phyloP scores from a whole-genome alignment of 1,139 yeast genomes.

The Casaregolazyma lundiana region DNA sequence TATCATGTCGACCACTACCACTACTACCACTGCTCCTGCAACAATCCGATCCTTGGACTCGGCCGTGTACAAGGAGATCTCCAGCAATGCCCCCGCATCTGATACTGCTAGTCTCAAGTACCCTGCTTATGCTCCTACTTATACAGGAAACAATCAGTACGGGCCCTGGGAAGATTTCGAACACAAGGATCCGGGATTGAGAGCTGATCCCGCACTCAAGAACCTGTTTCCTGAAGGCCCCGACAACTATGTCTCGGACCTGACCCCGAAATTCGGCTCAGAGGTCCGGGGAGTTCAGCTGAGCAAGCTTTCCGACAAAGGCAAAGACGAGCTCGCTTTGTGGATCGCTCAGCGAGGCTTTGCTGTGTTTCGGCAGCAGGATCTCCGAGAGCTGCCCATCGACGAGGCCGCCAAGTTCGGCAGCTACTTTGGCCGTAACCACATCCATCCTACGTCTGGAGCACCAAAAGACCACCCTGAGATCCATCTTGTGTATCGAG shows the following conservation, averaged over 20 bases:
- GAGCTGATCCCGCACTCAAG: constrained; percentile 31
- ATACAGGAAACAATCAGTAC: constrained; percentile 43
- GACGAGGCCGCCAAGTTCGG: constrained; percentile 45
- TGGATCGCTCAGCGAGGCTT: constrained; percentile 64
- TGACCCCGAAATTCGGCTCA: constrained; percentile 59
- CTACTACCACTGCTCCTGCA: not conserved
- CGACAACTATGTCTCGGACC: constrained; percentile 18
- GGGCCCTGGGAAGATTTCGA: constrained; percentile 36
- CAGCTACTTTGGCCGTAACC: constrained; percentile 54
- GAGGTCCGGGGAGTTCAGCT: constrained; percentile 57
- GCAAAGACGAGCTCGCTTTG: constrained; percentile 60
- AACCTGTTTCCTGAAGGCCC: constrained; percentile 27
- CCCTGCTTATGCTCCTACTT: constrained; percentile 47
- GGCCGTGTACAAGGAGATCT: not conserved
- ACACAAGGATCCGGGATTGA: constrained; percentile 35
- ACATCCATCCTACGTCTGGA: constrained; percentile 64
- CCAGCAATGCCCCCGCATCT: not conserved
- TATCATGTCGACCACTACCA: not conserved
- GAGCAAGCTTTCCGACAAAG: constrained; percentile 46
- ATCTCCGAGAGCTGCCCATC: constrained; percentile 54
- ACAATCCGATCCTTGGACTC: not conserved
- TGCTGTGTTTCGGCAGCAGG: constrained; percentile 62
- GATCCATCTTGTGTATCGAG: constrained; percentile 51
- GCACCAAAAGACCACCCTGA: constrained; percentile 60
- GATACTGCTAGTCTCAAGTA: constrained; percentile 8